These are phyloP conservation scores for Dalbergia oliveri DNA, from an alignment of 306 rosid genomes.

Conservation along the genomic window DNA sequence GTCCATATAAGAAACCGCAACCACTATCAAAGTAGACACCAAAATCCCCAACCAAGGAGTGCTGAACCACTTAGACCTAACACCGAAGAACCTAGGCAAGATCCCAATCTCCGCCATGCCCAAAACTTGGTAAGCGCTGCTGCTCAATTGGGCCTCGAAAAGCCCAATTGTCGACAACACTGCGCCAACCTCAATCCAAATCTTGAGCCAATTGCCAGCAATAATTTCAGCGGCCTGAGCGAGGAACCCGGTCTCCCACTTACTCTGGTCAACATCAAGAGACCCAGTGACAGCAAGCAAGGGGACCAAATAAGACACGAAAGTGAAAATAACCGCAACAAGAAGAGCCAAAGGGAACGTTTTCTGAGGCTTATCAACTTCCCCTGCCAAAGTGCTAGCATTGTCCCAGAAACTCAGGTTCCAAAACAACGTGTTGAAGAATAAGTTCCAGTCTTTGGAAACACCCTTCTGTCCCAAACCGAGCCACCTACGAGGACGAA, in stretches of 20 bases:
- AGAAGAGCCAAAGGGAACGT: conserved; percentile 52
- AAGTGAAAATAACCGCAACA: conserved; percentile 48
- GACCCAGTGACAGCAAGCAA: conserved; percentile 51
- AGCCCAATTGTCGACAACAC: conserved; percentile 67
- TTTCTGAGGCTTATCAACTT: conserved; percentile 49
- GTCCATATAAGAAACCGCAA: conserved; percentile 54
- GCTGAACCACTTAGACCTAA: conserved; percentile 52
- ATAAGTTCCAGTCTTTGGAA: conserved; percentile 51
- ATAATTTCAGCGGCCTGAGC: conserved; percentile 63
- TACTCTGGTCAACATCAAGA: conserved; percentile 42
- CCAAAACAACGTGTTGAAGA: conserved; percentile 51
- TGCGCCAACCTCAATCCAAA: conserved; percentile 64
- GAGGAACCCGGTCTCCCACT: conserved; percentile 57
- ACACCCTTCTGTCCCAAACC: conserved; percentile 52
- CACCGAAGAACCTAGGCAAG: conserved; percentile 53
- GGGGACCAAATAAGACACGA: conserved; percentile 52
- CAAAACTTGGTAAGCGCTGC: conserved; percentile 64
- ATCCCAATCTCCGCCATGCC: conserved; percentile 78
- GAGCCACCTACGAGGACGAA: conserved; percentile 43
- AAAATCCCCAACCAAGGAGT: conserved; percentile 80
- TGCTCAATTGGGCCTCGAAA: conserved; percentile 73
- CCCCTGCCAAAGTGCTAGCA: conserved; percentile 54
- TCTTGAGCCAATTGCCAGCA: conserved; percentile 66
- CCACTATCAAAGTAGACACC: conserved; percentile 48
- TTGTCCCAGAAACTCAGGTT: conserved; percentile 56